A percentile compares a stretch with the other conserved stretches of the same genome.
Conservation (phyloP, 1,284 basidiomycete species). For the Mycena citricolor region DNA sequence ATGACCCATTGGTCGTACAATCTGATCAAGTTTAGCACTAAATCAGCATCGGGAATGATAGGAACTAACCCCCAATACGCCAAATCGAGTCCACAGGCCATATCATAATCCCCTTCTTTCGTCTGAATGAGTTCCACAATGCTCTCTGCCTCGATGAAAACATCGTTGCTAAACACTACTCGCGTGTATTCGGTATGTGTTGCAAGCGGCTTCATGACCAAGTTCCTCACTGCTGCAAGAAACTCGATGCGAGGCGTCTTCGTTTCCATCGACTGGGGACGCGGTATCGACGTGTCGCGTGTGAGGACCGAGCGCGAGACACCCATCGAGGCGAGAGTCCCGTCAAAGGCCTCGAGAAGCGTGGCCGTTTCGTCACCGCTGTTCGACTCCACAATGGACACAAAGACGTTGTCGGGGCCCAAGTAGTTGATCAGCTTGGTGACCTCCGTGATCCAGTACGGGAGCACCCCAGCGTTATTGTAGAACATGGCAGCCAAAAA, state of each 20-base stretch:
- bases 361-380: slow-evolving; percentile 43
- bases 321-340: slow-evolving; percentile 29
- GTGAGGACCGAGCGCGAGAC: slow-evolving; percentile 38
- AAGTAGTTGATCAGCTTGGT: slow-evolving; percentile 40
- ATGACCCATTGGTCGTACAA: slow-evolving; percentile 48
- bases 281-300: slow-evolving; percentile 30
- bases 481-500: slow-evolving; percentile 42
- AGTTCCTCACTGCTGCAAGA: slow-evolving; percentile 46
- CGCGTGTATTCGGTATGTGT: slow-evolving; percentile 39
- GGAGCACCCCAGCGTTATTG: slow-evolving; percentile 38
- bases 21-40: slow-evolving; percentile 30
- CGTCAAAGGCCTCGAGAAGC: slow-evolving; percentile 38
- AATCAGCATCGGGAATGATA: not conserved
- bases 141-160: slow-evolving; percentile 46
- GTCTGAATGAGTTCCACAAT: slow-evolving; percentile 48
- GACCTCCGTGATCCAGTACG: slow-evolving; percentile 42
- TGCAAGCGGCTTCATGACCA: slow-evolving; percentile 43
- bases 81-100: slow-evolving; percentile 56
- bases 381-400: slow-evolving; percentile 57
- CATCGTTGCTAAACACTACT: slow-evolving; percentile 51
- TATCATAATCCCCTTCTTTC: slow-evolving; percentile 46
- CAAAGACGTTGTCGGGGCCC: slow-evolving; percentile 49
- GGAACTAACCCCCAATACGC: slow-evolving; percentile 35
- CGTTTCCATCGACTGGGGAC: slow-evolving; percentile 35
- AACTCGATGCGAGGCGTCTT: slow-evolving; percentile 40